Base-by-base conservation (phyloP, 805 yeast species). In the Candida xiaguanensis region DNA sequence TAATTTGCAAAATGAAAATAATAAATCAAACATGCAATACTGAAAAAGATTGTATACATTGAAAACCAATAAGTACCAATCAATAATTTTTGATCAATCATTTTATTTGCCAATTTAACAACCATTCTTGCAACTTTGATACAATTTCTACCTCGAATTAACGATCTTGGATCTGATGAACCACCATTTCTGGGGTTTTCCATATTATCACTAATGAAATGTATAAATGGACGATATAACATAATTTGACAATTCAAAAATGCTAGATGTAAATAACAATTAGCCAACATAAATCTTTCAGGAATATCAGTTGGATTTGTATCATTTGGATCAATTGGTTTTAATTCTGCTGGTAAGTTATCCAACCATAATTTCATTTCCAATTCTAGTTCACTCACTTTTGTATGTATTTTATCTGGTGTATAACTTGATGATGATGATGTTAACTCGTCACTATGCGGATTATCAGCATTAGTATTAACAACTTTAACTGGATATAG, bases 41-140 rank as follows among this genome's bases (percentile, higher is more conserved):
- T 81, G 61, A 86, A 87, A 57, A 88, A 89, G 4, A 89, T 82
- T 0, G 96, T 86, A 58, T 89, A 89, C 53, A 85, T 84, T 5
- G 93, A 80, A 55, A 87, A 89, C 95, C 96, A 88, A 55, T 89
- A 90, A 2, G 93, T 85, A 1, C 95, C 95, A 47, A 81, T 77
- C 28, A 89, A 65, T 58, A 86, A 70, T 42, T 81, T 72, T 45
- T 80, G 77, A 47, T 77, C 74, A 45, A 84, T 80, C 88, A 89
- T 78, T 52, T 83, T 88, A 49, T 84, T 79, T 0, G 95, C 88
- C 41, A 87, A 58, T 50, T 81, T 80, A 13, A 89, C 89, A 20
- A 85, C 95, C 51, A 83, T 78, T 42, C 93, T 70, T 0, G 96
- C 90, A 8, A 86, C 88, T 48, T 82, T 79, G 39, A 89, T 82